phyloP scores from a whole-genome alignment of 2,329 filamentous ascomycete genomes.

The Paramyrothecium roridum region DNA sequence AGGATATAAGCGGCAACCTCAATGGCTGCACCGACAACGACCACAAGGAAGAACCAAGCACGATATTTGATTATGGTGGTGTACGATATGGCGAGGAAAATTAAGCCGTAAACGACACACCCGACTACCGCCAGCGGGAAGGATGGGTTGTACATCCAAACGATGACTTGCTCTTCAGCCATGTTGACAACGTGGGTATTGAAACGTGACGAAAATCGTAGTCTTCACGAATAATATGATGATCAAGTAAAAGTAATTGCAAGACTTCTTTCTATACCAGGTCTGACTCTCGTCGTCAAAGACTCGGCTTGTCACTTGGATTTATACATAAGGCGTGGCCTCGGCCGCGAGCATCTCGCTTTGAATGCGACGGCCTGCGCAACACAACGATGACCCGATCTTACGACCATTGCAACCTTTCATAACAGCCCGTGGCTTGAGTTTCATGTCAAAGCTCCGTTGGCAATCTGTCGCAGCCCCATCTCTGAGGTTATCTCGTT shows the following conservation, averaged over 20 bases:
- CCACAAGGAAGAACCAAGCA: conserved; percentile 38
- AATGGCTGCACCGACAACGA: conserved; percentile 36
- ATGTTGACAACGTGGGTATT: conserved; percentile 10
- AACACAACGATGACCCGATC: neutral
- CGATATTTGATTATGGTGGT: conserved; percentile 37
- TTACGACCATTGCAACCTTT: neutral
- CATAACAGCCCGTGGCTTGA: too few species aligned
- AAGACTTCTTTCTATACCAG: too few species aligned
- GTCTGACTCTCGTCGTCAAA: too few species aligned
- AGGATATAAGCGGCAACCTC: conserved; percentile 40
- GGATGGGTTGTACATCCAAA: conserved; percentile 44
- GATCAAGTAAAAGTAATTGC: too few species aligned
- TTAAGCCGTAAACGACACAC: conserved; percentile 34
- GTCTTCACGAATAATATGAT: too few species aligned
- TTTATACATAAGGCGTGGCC: too few species aligned
- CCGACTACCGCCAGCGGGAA: conserved; percentile 38
- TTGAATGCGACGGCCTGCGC: neutral
- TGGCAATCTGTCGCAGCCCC: conserved; percentile 5
- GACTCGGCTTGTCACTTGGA: too few species aligned
- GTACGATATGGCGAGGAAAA: conserved; percentile 33
- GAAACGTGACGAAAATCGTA: neutral
- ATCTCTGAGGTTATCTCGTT: conserved; percentile 2
- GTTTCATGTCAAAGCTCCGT: too few species aligned
- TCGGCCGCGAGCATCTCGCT: neutral
- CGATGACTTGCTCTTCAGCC: conserved; percentile 15